phyloP scores from a whole-genome alignment of 805 yeast genomes.

The Schizosaccharomyces pombe region DNA sequence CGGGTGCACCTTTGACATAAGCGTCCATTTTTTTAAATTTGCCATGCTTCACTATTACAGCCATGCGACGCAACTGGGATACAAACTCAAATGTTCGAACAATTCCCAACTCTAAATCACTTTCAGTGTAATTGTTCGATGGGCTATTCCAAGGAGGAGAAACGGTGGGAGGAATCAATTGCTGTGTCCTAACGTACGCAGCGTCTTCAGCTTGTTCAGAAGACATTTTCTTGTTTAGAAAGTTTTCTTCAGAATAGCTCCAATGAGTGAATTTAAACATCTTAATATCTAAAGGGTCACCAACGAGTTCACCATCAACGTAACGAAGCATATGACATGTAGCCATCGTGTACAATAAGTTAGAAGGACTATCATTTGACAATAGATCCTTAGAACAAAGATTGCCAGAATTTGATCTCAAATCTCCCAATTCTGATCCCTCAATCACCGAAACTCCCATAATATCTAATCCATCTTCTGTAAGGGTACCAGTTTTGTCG shows the following conservation, averaged over 20 bases:
- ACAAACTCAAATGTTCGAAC: conserved; percentile 55
- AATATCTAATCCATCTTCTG: conserved; percentile 89
- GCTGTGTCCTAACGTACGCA: conserved; percentile 2
- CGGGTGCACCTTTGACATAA: conserved; percentile 93
- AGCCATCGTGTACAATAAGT: conserved; percentile 27
- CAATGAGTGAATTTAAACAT: conserved; percentile 83
- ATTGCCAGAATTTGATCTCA: conserved; percentile 11
- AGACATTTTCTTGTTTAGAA: conserved; percentile 14
- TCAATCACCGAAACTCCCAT: conserved; percentile 30
- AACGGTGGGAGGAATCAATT: conserved; percentile 7
- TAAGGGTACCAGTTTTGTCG: conserved; percentile 91
- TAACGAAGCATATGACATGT: conserved; percentile 71
- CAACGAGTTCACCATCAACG: conserved; percentile 59
- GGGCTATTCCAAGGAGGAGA: neutral
- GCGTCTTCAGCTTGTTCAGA: conserved; percentile 4
- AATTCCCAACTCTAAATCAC: conserved; percentile 18
- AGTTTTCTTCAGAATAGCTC: conserved; percentile 46
- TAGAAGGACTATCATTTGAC: conserved; percentile 1
- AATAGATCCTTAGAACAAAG: neutral
- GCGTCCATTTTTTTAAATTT: conserved; percentile 23
- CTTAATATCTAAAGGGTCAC: conserved; percentile 81
- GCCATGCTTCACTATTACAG: conserved; percentile 40
- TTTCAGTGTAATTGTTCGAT: neutral
- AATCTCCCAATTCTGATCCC: neutral
- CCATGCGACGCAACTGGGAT: conserved; percentile 71